Base-by-base conservation (phyloP, 495 filamentous ascomycete genomes). In the Pyronema domesticum region DNA sequence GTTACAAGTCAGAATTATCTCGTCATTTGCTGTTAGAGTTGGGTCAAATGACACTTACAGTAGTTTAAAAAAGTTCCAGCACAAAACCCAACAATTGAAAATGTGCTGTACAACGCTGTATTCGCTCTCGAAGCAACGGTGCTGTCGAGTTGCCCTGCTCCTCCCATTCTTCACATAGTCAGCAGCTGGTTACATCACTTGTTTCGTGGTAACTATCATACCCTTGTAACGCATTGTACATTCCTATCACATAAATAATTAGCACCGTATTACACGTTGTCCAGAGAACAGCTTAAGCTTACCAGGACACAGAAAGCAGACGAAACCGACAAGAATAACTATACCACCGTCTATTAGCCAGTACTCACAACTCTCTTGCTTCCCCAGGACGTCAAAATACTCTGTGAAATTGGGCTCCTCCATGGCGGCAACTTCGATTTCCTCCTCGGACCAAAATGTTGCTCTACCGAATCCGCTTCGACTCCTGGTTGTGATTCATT, bases 81-180 rank as follows among this genome's bases (percentile, higher is more conserved):
- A 61, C 86, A 84, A 73, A 94, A 94, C 50, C 81, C 86, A 55
- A 91, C 81, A 9, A 91, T 77, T 42, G 85, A 80, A 59, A 94
- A 94, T 36, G 85, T 87, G 43, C 80, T 79, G 68, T 93, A 89
- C 13, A 88, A 67, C 9, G 85, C 85, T 4, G 78, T 80, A 62
- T 74, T 78, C 57, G 85, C 78, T 60, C 84, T 76, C 61, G 82
- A 76, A 59, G 80, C 77, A 54, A 83, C 78, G 17, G 68, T 70
- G 0, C 71, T 46, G 59, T 86, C 75, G 52, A 80, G 61, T 66
- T 79, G 79, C 37, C 86, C 86, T 69, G 72, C 83, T 49, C 79
- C 86, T 59, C 86, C 86, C 19, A 91, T 73, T 58, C 83, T 59
- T 43, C 11, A 5, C 9, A 49, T 46, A 34, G 10, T 33, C 36